phyloP scores from a whole-genome alignment of 2,329 filamentous ascomycete species.

The Penicillium sp. region DNA sequence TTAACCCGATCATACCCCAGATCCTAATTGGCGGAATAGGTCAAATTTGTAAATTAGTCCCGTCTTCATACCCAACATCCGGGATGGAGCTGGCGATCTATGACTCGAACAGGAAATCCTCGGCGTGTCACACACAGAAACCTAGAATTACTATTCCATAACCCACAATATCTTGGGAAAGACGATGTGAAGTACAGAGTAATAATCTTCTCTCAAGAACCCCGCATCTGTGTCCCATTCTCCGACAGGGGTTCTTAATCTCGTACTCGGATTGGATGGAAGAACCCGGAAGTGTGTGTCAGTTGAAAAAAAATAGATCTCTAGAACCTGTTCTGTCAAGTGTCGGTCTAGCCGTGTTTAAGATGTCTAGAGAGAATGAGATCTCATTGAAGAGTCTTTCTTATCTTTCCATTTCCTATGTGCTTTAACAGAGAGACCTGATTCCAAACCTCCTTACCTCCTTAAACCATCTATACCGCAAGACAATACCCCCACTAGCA shows the following conservation, averaged over 20 bases:
- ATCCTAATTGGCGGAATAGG: neutral
- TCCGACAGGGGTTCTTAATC: conserved; percentile 9
- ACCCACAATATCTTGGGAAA: neutral
- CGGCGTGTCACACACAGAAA: neutral
- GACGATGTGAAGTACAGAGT: neutral
- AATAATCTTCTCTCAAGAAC: conserved; percentile 6
- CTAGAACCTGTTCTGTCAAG: conserved; percentile 4
- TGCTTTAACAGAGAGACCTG: neutral
- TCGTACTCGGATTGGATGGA: conserved; percentile 21
- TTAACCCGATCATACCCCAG: neutral
- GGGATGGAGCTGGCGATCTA: neutral
- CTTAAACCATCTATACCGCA: too few species aligned
- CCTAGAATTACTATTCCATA: neutral
- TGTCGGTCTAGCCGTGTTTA: conserved; percentile 18
- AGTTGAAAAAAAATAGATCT: neutral
- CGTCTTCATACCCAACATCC: neutral
- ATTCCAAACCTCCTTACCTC: neutral
- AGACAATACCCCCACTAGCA: neutral
- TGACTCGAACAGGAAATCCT: neutral
- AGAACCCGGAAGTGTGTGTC: conserved; percentile 13
- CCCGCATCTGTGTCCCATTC: conserved; percentile 16
- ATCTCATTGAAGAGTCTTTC: neutral
- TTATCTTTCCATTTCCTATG: neutral
- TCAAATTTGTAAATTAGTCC: neutral
- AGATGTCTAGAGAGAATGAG: conserved; percentile 10